Evolutionary conservation across 73 alveolate genomes (phyloP).

Genomic region (Paramecium primaurelia): DNA sequence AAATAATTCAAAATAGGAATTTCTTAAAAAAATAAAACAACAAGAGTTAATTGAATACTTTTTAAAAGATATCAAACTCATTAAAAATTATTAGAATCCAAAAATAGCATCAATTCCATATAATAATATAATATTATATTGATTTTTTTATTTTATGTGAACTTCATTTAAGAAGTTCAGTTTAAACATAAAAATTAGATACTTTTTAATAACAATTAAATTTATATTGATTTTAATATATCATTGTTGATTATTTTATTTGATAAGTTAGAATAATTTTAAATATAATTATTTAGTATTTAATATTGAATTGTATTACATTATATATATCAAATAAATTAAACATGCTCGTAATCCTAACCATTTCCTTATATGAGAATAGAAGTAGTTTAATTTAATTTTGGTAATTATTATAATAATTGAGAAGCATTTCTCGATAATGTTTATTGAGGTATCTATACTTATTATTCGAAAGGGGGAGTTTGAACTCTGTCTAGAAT

Average conservation of each 20-base stretch:
- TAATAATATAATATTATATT: no score
- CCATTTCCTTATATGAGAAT: background rate
- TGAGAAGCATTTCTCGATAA: background rate
- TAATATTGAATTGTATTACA: background rate
- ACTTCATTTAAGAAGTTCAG: background rate
- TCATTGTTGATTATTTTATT: background rate
- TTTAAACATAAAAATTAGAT: background rate
- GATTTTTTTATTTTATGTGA: no score
- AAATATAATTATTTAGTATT: background rate
- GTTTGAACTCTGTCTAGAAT: background rate
- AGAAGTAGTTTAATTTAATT: slow-evolving; percentile 12
- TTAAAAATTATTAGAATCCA: background rate
- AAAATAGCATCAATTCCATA: background rate
- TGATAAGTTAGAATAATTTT: no score
- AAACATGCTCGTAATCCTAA: background rate
- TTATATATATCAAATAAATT: background rate
- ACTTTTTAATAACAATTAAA: background rate
- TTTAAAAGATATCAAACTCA: background rate
- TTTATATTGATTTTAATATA: background rate
- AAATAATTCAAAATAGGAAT: background rate
- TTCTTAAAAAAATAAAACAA: no score
- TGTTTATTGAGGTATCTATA: background rate
- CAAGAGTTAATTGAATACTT: background rate
- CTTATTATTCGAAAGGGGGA: background rate
- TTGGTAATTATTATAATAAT: background rate